Evolutionary conservation across 352 stramenopile species (phyloP), one percentile per base, ranked within the genome.

Genomic region (Aphanomyces invadans): DNA sequence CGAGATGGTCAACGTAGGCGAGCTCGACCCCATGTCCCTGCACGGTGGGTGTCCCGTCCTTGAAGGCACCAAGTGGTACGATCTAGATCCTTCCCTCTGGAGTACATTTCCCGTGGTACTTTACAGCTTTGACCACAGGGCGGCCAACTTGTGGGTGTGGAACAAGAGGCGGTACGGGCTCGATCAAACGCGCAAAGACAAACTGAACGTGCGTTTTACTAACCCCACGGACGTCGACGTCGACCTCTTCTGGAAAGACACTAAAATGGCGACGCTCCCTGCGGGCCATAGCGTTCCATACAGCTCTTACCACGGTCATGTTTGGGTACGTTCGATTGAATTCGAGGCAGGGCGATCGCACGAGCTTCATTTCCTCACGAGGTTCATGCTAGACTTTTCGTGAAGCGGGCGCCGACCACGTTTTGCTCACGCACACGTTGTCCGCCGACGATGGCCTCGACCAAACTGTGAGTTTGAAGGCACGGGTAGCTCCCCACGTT

Each of bases 101-200:
- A n/a, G n/a, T n/a, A n/a, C n/a, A n/a, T n/a, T n/a, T n/a, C n/a
- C n/a, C n/a, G n/a, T n/a, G n/a, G n/a, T n/a, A n/a, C n/a, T n/a
- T n/a, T n/a, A n/a, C n/a, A n/a, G 44, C 15, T 26, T 52, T 52
- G 44, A 21, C 5, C 15, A 26, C 33, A 67, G 60, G 82, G 92
- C 88, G n/a, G 94, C 95, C 15, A 98, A 98, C 73, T 89, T 98
- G 56, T 98, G 95, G 93, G 83, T 99, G 62, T 98, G 95, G 94
- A 98, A 98, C 78, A 90, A 88, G 66, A 85, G 88, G 4, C 76
- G 85, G 55, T 86, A 83, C 61, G 85, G 81, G 2, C 62, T 90
- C 36, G 77, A 77, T 45, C 52, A 39, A 21, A 74, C 61, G 10
- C 51, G 39, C 23, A 68, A 70, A 10, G 75, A 64, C 36, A 70